Percentiles rank a stretch among this genome's conserved stretches.
phyloP scores from a whole-genome alignment of 2,329 filamentous ascomycete species.

The Salinomyces thailandicus region DNA sequence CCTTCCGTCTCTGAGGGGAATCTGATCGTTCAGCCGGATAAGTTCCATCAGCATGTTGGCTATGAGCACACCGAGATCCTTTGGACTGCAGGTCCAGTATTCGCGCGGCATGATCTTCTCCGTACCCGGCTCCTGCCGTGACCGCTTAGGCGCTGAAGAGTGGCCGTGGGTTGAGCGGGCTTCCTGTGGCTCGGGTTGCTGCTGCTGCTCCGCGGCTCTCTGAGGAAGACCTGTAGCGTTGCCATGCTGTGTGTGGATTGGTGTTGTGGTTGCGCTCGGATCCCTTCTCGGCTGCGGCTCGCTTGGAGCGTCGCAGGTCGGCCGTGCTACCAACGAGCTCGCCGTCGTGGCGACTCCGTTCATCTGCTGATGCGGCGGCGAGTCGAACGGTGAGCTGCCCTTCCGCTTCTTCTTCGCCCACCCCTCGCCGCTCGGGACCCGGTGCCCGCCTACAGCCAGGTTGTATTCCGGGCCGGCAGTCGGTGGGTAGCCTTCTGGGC shows the following conservation, averaged over 20 bases:
- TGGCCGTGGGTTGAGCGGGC: slow-evolving; percentile 23
- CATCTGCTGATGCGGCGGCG: slow-evolving; percentile 11
- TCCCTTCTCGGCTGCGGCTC: slow-evolving; percentile 7
- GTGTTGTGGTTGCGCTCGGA: slow-evolving; percentile 2
- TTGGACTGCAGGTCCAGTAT: slow-evolving; percentile 73
- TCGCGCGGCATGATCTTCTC: slow-evolving; percentile 54
- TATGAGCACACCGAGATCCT: slow-evolving; percentile 83
- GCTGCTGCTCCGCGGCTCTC: background rate
- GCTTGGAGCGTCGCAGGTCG: background rate
- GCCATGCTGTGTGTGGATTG: background rate
- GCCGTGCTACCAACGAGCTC: slow-evolving; percentile 1
- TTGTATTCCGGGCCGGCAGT: slow-evolving; percentile 24
- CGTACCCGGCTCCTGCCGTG: slow-evolving; percentile 34
- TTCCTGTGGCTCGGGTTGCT: slow-evolving; percentile 15
- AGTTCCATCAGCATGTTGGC: slow-evolving; percentile 93
- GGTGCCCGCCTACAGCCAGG: background rate
- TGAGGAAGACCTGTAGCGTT: background rate
- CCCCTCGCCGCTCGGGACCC: slow-evolving; percentile 7
- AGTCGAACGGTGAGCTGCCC: slow-evolving; percentile 7
- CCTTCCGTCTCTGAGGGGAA: slow-evolving; percentile 73
- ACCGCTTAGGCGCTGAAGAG: slow-evolving; percentile 34
- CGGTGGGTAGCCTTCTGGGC: slow-evolving; percentile 38
- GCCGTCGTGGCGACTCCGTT: slow-evolving; percentile 10
- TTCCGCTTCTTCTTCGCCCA: slow-evolving; percentile 19
- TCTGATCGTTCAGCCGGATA: slow-evolving; percentile 81